Evolutionary conservation across 2,329 filamentous ascomycete genomes (phyloP).

Genomic region (Neophaeococcomyces aloes): DNA sequence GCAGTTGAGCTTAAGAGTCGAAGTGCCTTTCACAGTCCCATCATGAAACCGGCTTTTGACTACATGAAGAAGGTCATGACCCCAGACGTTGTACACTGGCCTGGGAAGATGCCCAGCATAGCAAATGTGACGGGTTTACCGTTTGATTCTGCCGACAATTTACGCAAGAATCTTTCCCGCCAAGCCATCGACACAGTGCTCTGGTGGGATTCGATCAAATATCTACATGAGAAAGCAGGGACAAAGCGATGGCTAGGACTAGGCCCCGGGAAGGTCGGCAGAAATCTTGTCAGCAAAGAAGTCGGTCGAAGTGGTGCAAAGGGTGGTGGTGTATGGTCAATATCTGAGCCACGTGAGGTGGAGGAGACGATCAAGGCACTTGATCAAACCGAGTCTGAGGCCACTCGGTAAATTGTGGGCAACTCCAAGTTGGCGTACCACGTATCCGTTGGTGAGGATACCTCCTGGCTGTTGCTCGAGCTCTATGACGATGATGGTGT

Average conservation of each 20-base stretch:
- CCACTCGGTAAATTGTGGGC: conserved; percentile 1
- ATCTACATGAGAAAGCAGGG: conserved; percentile 71
- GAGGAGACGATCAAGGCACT: conserved; percentile 33
- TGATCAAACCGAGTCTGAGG: conserved; percentile 15
- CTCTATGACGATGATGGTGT: too few species aligned
- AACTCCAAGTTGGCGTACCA: not conserved
- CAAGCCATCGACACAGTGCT: conserved; percentile 84
- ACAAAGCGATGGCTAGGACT: conserved; percentile 83
- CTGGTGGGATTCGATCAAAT: conserved; percentile 91
- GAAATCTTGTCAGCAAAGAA: conserved; percentile 89
- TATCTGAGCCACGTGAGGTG: conserved; percentile 68
- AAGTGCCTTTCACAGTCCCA: conserved; percentile 79
- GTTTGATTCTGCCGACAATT: conserved; percentile 59
- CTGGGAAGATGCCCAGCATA: conserved; percentile 63
- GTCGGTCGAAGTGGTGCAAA: conserved; percentile 74
- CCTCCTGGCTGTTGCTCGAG: too few species aligned
- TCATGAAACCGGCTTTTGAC: conserved; percentile 75
- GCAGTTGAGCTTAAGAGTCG: conserved; percentile 79
- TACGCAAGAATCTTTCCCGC: conserved; percentile 68
- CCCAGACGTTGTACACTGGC: conserved; percentile 58
- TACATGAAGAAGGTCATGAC: conserved; percentile 62
- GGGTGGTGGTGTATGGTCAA: conserved; percentile 85
- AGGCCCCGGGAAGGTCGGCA: conserved; percentile 83
- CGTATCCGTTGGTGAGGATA: too few species aligned
- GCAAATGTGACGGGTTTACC: conserved; percentile 78